Conservation (phyloP, 2,329 filamentous ascomycete species). For the Davidsoniella eucalypti region DNA sequence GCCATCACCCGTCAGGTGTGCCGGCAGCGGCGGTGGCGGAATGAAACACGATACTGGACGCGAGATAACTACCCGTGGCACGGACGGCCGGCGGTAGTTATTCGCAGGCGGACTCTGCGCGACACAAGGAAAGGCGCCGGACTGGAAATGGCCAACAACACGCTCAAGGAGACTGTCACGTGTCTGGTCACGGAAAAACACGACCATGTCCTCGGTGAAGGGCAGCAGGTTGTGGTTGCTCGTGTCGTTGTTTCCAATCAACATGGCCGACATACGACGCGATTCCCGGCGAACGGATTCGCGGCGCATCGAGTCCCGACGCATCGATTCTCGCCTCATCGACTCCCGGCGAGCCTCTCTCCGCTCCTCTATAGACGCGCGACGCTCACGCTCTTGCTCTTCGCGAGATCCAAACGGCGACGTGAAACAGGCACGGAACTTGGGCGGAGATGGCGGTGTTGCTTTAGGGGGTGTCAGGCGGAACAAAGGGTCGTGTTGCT, state of each 20-base stretch:
- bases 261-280: conserved; percentile 1
- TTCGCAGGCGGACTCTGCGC: neutral
- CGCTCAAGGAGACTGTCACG: conserved; percentile 28
- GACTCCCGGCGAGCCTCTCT: neutral
- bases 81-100: conserved; percentile 7
- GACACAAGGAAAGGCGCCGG: conserved; percentile 21
- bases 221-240: conserved; percentile 24
- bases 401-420: conserved; percentile 6
- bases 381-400: neutral
- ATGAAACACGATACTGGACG: conserved; percentile 7
- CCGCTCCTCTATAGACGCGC: neutral
- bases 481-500: neutral
- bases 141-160: conserved; percentile 30
- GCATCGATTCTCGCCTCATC: neutral
- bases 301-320: conserved; percentile 5
- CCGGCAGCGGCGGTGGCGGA: neutral
- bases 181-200: conserved; percentile 33
- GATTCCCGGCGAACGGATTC: conserved; percentile 4
- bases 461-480: neutral
- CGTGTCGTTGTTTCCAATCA: no score
- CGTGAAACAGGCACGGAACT: conserved; percentile 9
- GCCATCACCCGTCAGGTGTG: neutral
- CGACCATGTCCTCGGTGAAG: conserved; percentile 41
- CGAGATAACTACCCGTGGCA: conserved; percentile 10
- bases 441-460: conserved; percentile 4